Percentiles rank a stretch among this genome's conserved stretches.
phyloP scores from a whole-genome alignment of 768 basidiomycete species.

The Pseudohyphozyma bogoriensis region DNA sequence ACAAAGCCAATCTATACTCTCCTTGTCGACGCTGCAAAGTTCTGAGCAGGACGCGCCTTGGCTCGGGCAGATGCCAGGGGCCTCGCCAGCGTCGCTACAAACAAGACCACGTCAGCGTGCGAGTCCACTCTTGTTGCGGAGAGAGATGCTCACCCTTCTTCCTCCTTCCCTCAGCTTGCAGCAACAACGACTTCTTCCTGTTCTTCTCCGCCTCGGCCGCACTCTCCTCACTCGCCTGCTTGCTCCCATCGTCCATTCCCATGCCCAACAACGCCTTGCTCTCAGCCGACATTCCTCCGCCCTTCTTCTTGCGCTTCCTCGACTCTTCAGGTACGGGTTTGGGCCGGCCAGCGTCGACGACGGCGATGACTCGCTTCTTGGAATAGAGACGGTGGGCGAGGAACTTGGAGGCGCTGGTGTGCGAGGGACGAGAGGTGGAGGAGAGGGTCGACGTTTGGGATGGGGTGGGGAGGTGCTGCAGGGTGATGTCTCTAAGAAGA shows the following conservation, averaged over 20 bases:
- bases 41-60: background rate
- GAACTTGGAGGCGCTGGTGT: slow-evolving; percentile 26
- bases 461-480: slow-evolving; percentile 16
- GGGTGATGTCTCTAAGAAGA: slow-evolving; percentile 18
- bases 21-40: background rate
- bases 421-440: slow-evolving; percentile 17
- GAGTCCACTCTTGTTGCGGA: too few relatives aligned
- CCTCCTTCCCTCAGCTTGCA: slow-evolving; percentile 20
- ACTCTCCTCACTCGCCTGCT: slow-evolving; percentile 13
- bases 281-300: slow-evolving; percentile 18
- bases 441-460: slow-evolving; percentile 10
- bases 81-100: background rate
- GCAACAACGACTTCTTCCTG: slow-evolving; percentile 19
- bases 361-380: slow-evolving; percentile 23
- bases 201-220: slow-evolving; percentile 20
- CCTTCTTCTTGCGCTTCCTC: slow-evolving; percentile 18
- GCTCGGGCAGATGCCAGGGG: background rate
- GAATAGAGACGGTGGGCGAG: slow-evolving; percentile 22
- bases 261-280: slow-evolving; percentile 20
- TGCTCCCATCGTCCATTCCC: slow-evolving; percentile 20
- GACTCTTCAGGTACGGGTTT: background rate
- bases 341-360: slow-evolving; percentile 6
- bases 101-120: background rate
- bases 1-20: background rate
- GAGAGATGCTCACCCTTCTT: slow-evolving; percentile 10